A percentile compares a stretch with the other conserved stretches of the same genome.
Conservation (phyloP, 1,139 yeast genomes). For the Lodderomyces parapsilosis region DNA sequence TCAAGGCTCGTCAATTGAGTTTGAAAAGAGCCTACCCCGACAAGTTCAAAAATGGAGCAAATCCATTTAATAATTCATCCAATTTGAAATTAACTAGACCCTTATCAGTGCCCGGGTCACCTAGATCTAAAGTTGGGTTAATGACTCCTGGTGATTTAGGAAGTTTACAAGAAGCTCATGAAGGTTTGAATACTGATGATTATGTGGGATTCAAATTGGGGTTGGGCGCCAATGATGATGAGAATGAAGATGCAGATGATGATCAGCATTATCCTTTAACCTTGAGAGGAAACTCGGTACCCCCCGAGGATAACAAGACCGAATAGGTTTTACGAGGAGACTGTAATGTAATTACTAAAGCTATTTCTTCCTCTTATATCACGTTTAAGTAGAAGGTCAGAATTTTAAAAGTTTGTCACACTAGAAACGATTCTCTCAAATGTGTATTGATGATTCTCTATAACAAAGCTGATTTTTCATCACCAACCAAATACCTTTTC, state of each 20-base stretch:
- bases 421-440: no score
- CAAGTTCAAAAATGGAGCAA: conserved; percentile 61
- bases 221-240: conserved; percentile 39
- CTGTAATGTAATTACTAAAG: no score
- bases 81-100: conserved; percentile 84
- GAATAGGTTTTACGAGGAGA: no score
- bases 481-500: conserved; percentile 7
- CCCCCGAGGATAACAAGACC: conserved; percentile 24
- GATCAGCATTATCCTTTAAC: conserved; percentile 39
- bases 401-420: no score
- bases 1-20: conserved; percentile 90
- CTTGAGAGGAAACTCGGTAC: conserved; percentile 45
- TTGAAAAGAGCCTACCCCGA: conserved; percentile 93
- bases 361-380: no score
- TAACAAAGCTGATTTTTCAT: no score
- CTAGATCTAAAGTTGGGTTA: conserved; percentile 56
- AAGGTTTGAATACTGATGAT: conserved; percentile 72
- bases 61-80: conserved; percentile 56
- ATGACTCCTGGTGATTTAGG: conserved; percentile 99
- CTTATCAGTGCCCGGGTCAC: conserved; percentile 94
- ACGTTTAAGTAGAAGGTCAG: no score
- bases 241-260: conserved; percentile 37
- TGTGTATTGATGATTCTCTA: no score
- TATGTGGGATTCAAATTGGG: conserved; percentile 78
- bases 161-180: conserved; percentile 86